Percentiles rank a stretch among this genome's conserved stretches.
Evolutionary conservation across 176 grass and related monocot species (phyloP).

Genomic region (Phoenix roebelenii): DNA sequence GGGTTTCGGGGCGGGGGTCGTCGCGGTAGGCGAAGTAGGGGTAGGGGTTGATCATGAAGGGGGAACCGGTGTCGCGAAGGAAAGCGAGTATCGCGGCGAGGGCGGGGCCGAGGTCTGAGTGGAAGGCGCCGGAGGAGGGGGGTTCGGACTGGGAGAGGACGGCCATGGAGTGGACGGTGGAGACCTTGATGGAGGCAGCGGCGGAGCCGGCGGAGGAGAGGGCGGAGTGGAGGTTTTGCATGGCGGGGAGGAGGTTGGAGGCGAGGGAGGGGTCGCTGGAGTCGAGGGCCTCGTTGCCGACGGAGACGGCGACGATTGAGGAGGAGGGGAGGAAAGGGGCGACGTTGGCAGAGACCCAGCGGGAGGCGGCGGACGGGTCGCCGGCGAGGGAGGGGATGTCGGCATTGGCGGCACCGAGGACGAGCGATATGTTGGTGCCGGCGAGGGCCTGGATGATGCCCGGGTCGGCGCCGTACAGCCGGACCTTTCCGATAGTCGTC

Average conservation of each 20-base stretch:
- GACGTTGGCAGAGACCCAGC: slow-evolving; percentile 60
- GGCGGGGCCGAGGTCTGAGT: slow-evolving; percentile 29
- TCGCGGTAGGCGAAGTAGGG: slow-evolving; percentile 85
- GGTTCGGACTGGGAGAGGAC: slow-evolving; percentile 74
- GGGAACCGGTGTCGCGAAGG: slow-evolving; percentile 59
- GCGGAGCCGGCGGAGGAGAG: slow-evolving; percentile 46
- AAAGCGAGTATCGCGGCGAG: slow-evolving; percentile 74
- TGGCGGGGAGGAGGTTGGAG: slow-evolving; percentile 68
- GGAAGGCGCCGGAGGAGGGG: slow-evolving; percentile 77
- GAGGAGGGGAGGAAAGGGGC: slow-evolving; percentile 27
- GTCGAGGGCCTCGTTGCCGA: slow-evolving; percentile 86
- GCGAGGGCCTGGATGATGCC: slow-evolving; percentile 42
- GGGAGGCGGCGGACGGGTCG: slow-evolving; percentile 36
- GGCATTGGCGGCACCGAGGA: slow-evolving; percentile 59
- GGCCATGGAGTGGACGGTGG: slow-evolving; percentile 86
- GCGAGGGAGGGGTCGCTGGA: slow-evolving; percentile 47
- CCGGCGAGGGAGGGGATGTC: slow-evolving; percentile 66
- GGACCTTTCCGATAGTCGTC: slow-evolving; percentile 69
- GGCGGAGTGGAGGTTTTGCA: slow-evolving; percentile 83
- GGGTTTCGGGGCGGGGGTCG: slow-evolving; percentile 78
- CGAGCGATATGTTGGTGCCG: slow-evolving; percentile 57
- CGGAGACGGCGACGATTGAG: slow-evolving; percentile 59
- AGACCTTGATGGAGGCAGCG: slow-evolving; percentile 51
- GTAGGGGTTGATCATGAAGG: slow-evolving; percentile 98
- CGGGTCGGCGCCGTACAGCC: slow-evolving; percentile 60